Evolutionary conservation across 2,329 filamentous ascomycete genomes (phyloP), one percentile per base, ranked within the genome.

Genomic region (Domatiomyces catenatus): DNA sequence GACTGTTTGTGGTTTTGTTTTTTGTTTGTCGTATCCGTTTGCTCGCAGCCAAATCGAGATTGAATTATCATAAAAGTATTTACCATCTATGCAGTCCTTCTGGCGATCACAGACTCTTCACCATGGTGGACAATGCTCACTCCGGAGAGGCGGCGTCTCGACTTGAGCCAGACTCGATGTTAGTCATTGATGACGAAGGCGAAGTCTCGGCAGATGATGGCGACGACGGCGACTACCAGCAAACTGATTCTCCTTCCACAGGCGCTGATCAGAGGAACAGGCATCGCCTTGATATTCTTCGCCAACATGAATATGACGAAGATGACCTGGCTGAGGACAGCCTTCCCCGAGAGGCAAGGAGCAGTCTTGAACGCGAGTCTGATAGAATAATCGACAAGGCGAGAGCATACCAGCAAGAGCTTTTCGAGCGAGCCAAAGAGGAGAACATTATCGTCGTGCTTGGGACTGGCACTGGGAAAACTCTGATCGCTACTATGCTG

Each of bases 401-500:
- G 0, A 76, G 90, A 47, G 87, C 94, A 60, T 98, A 96, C 61
- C 92, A 98, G 64, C 71, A 86, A 10, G 90, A 96, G 63, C 75
- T 98, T 0, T 96, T 92, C 61, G 86, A 95, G 64, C 78, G 78
- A 56, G 90, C 92, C 3, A 94, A 92, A 62, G 63, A 76, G 48
- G 77, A 82, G 58, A 98, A 98, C 62, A 84, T 83, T 6, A 94
- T 98, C 58, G 89, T 92, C 0, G 92, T 98, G 1, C 55, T 42
- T 18, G 48, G 45, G n/a, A 49, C 52, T 82, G 84, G 92, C 10
- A 88, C 87, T 2, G 92, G 92, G 2, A 98, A 98, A 68, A 98
- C 92, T 0, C 72, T 95, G n/a, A 95, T 98, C 59, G 89, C 92
- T 0, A 88, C 86, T 1, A 74, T 96, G 2, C 73, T 98, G 4